These are phyloP conservation scores for Tetrahymena elliotti DNA, from an alignment of 73 alveolate genomes.

Conservation along the genomic window DNA sequence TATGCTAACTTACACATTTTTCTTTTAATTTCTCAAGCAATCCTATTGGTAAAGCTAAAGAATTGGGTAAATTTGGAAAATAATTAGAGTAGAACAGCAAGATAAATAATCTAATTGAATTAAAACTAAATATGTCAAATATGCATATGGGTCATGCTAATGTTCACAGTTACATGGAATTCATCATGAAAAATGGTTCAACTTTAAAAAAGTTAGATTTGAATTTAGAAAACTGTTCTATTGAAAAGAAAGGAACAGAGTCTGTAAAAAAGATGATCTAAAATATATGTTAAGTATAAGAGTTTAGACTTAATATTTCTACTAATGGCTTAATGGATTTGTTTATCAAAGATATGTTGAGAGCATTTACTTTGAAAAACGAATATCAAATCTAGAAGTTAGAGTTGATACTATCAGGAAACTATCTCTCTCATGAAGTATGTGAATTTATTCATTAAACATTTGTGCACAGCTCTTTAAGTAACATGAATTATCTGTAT, in stretches of 20 bases:
- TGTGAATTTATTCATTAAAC: not conserved
- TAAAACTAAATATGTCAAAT: not conserved
- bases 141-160: not conserved
- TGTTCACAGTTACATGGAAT: not conserved
- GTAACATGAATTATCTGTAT: not conserved
- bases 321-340: not conserved
- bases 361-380: not conserved
- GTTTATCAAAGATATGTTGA: not conserved
- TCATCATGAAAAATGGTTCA: not conserved
- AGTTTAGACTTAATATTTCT: not conserved
- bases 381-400: not conserved
- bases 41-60: not conserved
- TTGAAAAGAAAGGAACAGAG: not conserved
- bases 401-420: not conserved
- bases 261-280: not conserved
- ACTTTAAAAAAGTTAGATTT: not conserved
- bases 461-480: not conserved
- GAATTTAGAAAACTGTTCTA: not conserved
- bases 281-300: not conserved
- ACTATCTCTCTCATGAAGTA: not conserved
- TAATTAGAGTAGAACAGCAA: not conserved
- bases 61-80: not conserved
- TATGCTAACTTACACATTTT: not conserved
- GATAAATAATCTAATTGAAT: not conserved
- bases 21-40: not conserved